Evolutionary conservation across 345 rosid genomes (phyloP).

Genomic region (Eucalyptus cladocalyx): DNA sequence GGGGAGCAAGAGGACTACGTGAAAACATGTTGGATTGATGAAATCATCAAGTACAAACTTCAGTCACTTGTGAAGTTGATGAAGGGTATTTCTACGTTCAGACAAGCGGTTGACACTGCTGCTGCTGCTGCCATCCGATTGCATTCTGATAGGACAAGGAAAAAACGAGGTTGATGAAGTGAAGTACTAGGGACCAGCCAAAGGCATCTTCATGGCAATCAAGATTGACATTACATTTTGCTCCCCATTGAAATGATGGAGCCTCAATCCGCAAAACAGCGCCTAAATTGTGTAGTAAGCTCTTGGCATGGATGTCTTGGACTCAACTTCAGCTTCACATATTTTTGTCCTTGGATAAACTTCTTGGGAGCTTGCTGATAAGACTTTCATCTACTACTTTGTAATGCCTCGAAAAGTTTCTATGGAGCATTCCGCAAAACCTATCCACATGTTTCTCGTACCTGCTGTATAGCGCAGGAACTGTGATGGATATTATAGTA

Average conservation of each 20-base stretch:
- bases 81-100: background rate
- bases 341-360: slow-evolving; percentile 57
- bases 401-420: slow-evolving; percentile 51
- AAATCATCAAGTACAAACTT: background rate
- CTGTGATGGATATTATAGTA: slow-evolving; percentile 57
- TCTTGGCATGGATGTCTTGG: background rate
- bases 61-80: background rate
- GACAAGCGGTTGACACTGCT: background rate
- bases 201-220: background rate
- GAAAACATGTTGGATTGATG: background rate
- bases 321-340: slow-evolving; percentile 5
- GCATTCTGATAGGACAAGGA: background rate
- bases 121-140: background rate
- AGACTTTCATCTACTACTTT: slow-evolving; percentile 73
- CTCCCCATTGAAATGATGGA: background rate
- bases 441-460: slow-evolving; percentile 51
- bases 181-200: background rate
- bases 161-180: background rate
- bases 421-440: slow-evolving; percentile 61
- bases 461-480: slow-evolving; percentile 78
- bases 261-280: background rate
- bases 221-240: background rate
- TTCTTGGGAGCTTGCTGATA: slow-evolving; percentile 53
- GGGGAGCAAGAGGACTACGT: background rate
- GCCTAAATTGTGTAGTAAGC: background rate